Evolutionary conservation across 2,329 filamentous ascomycete genomes (phyloP).

Genomic region (Penicillium sp.): DNA sequence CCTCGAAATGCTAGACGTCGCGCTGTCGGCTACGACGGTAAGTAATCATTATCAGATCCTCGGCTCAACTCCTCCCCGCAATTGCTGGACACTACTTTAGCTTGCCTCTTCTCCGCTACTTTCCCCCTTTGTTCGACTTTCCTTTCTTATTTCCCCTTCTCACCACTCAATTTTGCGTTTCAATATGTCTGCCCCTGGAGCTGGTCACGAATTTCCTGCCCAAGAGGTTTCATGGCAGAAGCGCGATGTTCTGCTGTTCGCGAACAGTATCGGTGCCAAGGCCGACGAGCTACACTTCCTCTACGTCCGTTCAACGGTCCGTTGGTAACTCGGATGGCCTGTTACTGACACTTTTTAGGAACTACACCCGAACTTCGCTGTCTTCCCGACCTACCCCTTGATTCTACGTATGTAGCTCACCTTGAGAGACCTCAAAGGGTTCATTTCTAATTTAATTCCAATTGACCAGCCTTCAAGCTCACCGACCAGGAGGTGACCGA

Average conservation of each 20-base stretch:
- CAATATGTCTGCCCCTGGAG: constrained; percentile 59
- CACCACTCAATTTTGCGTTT: constrained; percentile 6
- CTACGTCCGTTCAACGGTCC: constrained; percentile 67
- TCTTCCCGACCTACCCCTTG: constrained; percentile 88
- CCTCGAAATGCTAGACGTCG: constrained; percentile 19
- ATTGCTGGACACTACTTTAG: constrained; percentile 28
- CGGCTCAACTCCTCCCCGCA: constrained; percentile 31
- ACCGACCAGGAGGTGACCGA: constrained; percentile 77
- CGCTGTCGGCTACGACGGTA: constrained; percentile 27
- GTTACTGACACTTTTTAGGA: constrained; percentile 61
- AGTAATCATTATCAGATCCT: constrained; percentile 37
- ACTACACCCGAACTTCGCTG: constrained; percentile 81
- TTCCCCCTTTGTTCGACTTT: not conserved
- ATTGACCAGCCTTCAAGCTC: constrained; percentile 72
- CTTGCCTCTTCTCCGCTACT: constrained; percentile 14
- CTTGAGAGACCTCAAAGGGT: too few species aligned
- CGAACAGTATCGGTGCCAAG: constrained; percentile 83
- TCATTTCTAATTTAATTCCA: constrained; percentile 45
- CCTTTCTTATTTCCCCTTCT: not conserved
- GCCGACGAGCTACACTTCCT: constrained; percentile 91
- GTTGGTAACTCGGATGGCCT: not conserved
- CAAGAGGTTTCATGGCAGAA: constrained; percentile 82
- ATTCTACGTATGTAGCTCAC: constrained; percentile 67
- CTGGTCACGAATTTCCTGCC: constrained; percentile 79
- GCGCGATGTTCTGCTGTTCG: constrained; percentile 87